Base-by-base conservation (phyloP, 805 yeast species). In the Wickerhamiella vanderwaltii region DNA sequence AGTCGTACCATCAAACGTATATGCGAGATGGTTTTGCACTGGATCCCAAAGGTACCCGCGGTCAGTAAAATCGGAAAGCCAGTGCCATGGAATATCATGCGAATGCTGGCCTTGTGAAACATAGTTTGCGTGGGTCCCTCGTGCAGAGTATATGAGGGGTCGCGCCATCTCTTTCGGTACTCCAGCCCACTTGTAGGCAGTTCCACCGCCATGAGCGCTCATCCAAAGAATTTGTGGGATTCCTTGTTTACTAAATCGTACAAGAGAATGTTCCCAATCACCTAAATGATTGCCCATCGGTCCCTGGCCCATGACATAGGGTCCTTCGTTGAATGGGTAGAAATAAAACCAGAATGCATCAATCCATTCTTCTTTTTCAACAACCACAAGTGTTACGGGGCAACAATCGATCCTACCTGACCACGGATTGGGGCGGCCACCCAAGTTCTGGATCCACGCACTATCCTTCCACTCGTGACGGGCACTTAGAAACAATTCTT, bases 161-260 rank as follows among this genome's bases (percentile, higher is more conserved):
- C 81, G 67, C 13, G 24, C 18, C 7, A 56, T 51, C 39, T 66
- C 62, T 11, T 12, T 40, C 30, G 33, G 47, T 42, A 87, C 60
- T 18, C 84, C 79, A n/a, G 71, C 67, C 57, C 77, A 87, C 47
- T 69, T 68, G 57, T 79, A 88, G 0, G 94, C 95, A 23, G 86
- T 79, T 6, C 98, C 98, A 9, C 97, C 96, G 1, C 96, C 95
- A 60, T 88, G 98, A 1, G 96, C 97, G 22, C 93, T 79, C 93
- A 91, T 81, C 97, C 97, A 88, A 16, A 87, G 75, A 41, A 80
- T 72, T 9, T 77, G 67, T 0, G 98, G 97, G 44, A 67, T 62
- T 1, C 95, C 94, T 2, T 79, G 70, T 3, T 29, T 23, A 53
- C 77, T 73, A 56, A 84, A 88, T 19, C 98, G 67, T 11, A 86